Evolutionary conservation across 768 basidiomycete genomes (phyloP), one percentile per base, ranked within the genome.

Genomic region (Boletus insuetus): DNA sequence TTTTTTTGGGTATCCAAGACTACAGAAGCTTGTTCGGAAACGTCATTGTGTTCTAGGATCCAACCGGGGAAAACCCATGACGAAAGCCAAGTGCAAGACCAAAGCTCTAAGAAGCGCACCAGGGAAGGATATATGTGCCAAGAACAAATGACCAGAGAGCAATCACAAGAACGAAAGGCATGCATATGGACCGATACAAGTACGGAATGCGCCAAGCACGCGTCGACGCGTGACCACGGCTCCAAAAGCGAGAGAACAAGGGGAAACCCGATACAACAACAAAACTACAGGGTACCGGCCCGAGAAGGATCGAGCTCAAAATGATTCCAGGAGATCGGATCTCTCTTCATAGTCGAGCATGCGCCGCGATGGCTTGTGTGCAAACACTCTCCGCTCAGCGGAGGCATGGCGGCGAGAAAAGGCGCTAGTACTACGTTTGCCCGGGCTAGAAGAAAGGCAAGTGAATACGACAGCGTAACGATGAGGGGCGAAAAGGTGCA

Each of bases 321-420:
- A 2, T 56, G 56, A 0, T 56, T 55, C 64, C 60, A 60, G 54
- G 26, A 65, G 1, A 45, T 62, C 54, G 4, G 31, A 48, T 43
- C 53, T 58, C 24, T 16, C 56, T 26, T 50, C 39, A 1, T 31
- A 24, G 42, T 52, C 16, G 37, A 50, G 42, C 20, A 52, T 56
- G 35, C 50, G 67, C 20, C 58, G 39, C 13, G 40, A 1, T 5
- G 54, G 10, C 31, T 24, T 54, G 53, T 58, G 61, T 13, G 39
- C 6, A 19, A 61, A 43, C 3, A 22, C 14, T 38, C 39, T 44
- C 40, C 53, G 64, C 31, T 59, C 44, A 12, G 29, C 54, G 3
- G 42, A 9, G 6, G 14, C 22, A 26, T 54, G 44, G 31, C 60
- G 59, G 32, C 58, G 56, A 3, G 68, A 54, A 35, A 40, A 26